Evolutionary conservation across 2,329 filamentous ascomycete genomes (phyloP).

Genomic region (Pseudogymnoascus sp.): DNA sequence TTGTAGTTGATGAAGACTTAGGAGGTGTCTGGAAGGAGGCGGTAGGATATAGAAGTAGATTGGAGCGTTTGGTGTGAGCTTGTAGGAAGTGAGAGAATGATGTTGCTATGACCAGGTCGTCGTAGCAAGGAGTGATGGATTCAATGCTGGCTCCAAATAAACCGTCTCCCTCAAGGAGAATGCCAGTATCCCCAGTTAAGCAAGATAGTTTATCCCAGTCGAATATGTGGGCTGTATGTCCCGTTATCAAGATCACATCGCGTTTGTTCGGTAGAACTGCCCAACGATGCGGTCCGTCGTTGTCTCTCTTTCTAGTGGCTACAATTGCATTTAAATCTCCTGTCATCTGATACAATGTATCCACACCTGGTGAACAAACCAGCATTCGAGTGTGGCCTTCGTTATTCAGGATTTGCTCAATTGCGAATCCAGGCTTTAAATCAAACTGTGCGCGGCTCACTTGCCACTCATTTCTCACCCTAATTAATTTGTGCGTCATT

Average conservation of each 20-base stretch:
- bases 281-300: not conserved
- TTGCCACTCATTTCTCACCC: not conserved
- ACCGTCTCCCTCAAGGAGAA: not conserved
- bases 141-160: not conserved
- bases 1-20: not conserved
- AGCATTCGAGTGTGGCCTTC: not conserved
- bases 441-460: not conserved
- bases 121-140: not conserved
- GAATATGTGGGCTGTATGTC: not conserved
- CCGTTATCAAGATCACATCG: not conserved
- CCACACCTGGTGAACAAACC: not conserved
- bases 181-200: not conserved
- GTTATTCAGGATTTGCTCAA: not conserved
- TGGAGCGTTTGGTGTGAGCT: not conserved
- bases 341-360: not conserved
- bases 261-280: not conserved
- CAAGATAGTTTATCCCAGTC: not conserved
- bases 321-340: not conserved
- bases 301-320: not conserved
- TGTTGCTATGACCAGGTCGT: not conserved
- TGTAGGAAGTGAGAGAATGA: not conserved
- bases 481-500: not conserved
- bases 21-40: not conserved
- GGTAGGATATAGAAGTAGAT: not conserved
- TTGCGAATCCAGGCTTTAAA: not conserved